Percentiles rank a stretch among this genome's conserved stretches.
These are phyloP conservation scores for Porogramme epimiltina DNA, from an alignment of 1,284 basidiomycete species.

Conservation along the genomic window DNA sequence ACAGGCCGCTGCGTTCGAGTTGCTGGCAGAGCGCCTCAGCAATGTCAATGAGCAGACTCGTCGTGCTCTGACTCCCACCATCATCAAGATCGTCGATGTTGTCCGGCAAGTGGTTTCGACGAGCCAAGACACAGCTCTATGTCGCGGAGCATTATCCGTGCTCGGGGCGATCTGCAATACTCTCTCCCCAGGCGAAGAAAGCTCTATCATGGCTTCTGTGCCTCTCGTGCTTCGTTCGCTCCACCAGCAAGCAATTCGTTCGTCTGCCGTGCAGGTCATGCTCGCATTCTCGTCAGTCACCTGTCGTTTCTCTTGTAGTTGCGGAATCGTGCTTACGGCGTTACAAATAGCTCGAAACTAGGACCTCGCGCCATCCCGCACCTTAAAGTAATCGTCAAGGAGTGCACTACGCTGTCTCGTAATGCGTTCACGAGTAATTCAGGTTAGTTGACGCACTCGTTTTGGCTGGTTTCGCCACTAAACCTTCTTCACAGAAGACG, in stretches of 20 bases:
- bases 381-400: conserved; percentile 72
- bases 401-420: conserved; percentile 54
- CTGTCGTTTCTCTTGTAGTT: not conserved
- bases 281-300: conserved; percentile 61
- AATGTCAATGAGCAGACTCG: conserved; percentile 64
- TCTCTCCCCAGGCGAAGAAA: conserved; percentile 67
- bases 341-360: conserved; percentile 58
- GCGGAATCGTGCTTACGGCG: not conserved
- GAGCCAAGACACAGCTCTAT: conserved; percentile 41
- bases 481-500: no score
- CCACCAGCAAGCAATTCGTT: conserved; percentile 37
- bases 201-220: conserved; percentile 56
- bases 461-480: not conserved
- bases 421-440: conserved; percentile 36
- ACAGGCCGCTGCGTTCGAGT: conserved; percentile 61
- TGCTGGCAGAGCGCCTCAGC: conserved; percentile 68
- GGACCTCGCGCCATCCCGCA: conserved; percentile 86
- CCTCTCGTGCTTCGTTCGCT: conserved; percentile 57
- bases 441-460: conserved; percentile 19
- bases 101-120: conserved; percentile 51
- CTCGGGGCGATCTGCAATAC: conserved; percentile 61
- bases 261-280: conserved; percentile 54
- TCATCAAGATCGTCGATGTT: conserved; percentile 53
- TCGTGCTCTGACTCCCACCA: conserved; percentile 45
- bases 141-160: conserved; percentile 55